Percentiles rank a stretch among this genome's conserved stretches.
phyloP scores from a whole-genome alignment of 495 filamentous ascomycete species.

The Cudoniella acicularis region DNA sequence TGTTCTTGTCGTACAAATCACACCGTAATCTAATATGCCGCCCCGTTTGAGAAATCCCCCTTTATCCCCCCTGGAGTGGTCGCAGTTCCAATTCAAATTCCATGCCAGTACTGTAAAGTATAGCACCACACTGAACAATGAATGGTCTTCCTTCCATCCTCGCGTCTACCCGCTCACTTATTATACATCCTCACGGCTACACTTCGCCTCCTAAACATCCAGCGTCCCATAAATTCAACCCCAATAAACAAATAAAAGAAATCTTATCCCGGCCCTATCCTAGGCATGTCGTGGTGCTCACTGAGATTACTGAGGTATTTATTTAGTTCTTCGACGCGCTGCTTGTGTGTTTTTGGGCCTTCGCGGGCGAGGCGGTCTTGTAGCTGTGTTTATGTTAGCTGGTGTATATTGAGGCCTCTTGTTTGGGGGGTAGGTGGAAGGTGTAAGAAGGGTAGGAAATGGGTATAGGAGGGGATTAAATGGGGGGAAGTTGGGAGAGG shows the following conservation, averaged over 20 bases:
- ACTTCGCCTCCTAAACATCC: not conserved
- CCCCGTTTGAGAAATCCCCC: no score
- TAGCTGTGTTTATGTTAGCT: constrained; percentile 34
- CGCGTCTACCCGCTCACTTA: no score
- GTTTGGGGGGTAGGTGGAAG: not conserved
- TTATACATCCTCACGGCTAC: no score
- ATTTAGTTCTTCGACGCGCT: constrained; percentile 94
- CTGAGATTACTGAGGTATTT: constrained; percentile 85
- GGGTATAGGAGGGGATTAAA: no score
- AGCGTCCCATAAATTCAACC: not conserved
- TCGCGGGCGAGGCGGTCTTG: constrained; percentile 71
- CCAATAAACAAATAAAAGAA: not conserved
- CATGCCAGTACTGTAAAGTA: no score
- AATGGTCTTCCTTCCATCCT: no score
- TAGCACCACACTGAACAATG: no score
- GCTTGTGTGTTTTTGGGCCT: constrained; percentile 87
- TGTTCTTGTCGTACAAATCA: no score
- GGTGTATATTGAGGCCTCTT: not conserved
- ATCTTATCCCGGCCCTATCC: constrained; percentile 11
- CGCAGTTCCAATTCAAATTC: no score
- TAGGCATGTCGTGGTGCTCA: constrained; percentile 94
- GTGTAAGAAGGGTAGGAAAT: not conserved
- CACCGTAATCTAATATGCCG: no score
- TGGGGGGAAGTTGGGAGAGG: not conserved
- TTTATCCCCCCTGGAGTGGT: no score